phyloP scores from a whole-genome alignment of 192 early-diverging fungal species.

The Piromyces finnis region DNA sequence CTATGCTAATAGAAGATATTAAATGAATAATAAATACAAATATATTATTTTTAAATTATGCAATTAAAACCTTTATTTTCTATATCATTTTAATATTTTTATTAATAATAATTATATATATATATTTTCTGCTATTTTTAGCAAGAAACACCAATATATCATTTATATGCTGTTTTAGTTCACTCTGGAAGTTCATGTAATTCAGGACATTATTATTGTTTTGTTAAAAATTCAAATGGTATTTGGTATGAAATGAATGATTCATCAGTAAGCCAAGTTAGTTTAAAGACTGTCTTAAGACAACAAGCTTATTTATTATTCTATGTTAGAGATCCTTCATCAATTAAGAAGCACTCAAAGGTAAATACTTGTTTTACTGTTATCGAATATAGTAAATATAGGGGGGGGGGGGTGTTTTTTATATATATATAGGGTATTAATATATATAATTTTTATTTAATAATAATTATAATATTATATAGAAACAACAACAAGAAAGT shows the following conservation, averaged over 20 bases:
- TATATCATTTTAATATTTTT: neutral
- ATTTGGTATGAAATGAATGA: slow-evolving; percentile 73
- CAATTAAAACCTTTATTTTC: no score
- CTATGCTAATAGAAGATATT: no score
- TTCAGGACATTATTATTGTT: slow-evolving; percentile 79
- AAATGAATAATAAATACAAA: no score
- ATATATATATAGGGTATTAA: no score
- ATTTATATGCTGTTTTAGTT: slow-evolving; percentile 72
- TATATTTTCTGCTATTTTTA: neutral
- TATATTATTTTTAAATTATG: no score
- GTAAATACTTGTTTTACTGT: no score
- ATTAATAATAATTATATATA: neutral
- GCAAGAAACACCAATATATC: slow-evolving; percentile 46
- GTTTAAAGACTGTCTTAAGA: slow-evolving; percentile 41
- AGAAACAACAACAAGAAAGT: neutral
- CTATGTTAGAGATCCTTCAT: slow-evolving; percentile 16
- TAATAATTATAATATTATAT: no score
- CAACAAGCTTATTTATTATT: slow-evolving; percentile 79
- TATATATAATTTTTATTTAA: no score
- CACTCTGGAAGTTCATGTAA: slow-evolving; percentile 52
- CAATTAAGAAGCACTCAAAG: neutral
- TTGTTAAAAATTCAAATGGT: slow-evolving; percentile 54
- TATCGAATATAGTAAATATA: no score
- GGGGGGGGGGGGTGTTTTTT: no score
- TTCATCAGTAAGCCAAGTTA: slow-evolving; percentile 41